Base-by-base conservation (phyloP, 768 basidiomycete species). In the Flagelloscypha sp. region DNA sequence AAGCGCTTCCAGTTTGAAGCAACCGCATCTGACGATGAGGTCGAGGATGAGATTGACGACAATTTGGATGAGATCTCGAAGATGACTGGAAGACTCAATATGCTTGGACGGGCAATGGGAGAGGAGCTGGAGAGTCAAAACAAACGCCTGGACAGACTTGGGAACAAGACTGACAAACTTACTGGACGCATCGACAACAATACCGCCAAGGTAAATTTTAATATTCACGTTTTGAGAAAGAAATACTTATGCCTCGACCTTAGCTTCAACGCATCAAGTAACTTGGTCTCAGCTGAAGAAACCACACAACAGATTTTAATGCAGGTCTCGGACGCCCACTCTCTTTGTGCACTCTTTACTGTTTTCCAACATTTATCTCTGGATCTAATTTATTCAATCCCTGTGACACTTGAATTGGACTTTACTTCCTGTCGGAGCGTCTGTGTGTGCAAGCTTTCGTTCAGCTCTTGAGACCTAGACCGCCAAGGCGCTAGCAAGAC, bases 21-120 rank as follows among this genome's bases (percentile, higher is more conserved):
- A 18, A 84, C 76, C 24, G 87, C 72, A 3, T 87, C 84, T 5
- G 94, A 99, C 50, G 92, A 98, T 47, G 90, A 93, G 58, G 46
- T 94, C 1, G 94, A 99, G 62, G 84, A 97, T 48, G 92, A 98
- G 59, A 50, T 99, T 24, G 94, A 97, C 49, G 76, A 72, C 44
- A 97, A 98, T 55, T 62, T 99, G 17, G 79, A 86, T 53, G 90
- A 94, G 57, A 84, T 94, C 40, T 63, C 74, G 23, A 79, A 78
- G 33, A 74, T 82, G 34, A 76, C 85, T 2, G 84, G 79, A 61
- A 66, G 76, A 30, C 67, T 95, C 41, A 87, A 84, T 58, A 75
- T 78, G 3, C 62, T 93, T 13, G 86, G 84, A 5, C 68, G 68
- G 42, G 78, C 84, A 4, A 89, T 88, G 81, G 83, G 85, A 28